Evolutionary conservation across 2,329 filamentous ascomycete genomes (phyloP).

Genomic region (Sphaerulina musiva): DNA sequence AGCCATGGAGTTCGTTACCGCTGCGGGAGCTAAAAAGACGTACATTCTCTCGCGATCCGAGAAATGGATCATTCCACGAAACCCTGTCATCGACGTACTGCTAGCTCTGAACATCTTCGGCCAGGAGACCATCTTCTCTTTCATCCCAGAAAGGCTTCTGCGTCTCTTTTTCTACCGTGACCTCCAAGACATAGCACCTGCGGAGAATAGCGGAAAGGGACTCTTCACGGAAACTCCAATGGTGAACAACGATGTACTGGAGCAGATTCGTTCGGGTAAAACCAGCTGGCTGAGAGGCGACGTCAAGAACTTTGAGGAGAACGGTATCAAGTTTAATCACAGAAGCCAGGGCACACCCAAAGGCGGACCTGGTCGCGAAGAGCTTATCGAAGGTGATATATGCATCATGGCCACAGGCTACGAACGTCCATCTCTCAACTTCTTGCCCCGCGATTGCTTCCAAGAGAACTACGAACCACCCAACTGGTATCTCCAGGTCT

Average conservation of each 20-base stretch:
- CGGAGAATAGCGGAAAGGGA: constrained; percentile 50
- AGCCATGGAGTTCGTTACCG: constrained; percentile 69
- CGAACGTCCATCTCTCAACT: constrained; percentile 64
- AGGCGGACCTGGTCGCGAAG: constrained; percentile 63
- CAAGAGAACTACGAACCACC: constrained; percentile 67
- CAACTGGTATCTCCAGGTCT: constrained; percentile 84
- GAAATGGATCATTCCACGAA: constrained; percentile 52
- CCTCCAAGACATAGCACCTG: constrained; percentile 64
- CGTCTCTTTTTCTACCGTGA: constrained; percentile 78
- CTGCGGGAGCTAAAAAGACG: constrained; percentile 59
- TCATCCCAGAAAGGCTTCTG: constrained; percentile 70
- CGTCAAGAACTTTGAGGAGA: constrained; percentile 58
- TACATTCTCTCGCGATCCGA: constrained; percentile 60
- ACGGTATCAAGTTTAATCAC: constrained; percentile 64
- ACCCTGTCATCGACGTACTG: constrained; percentile 65
- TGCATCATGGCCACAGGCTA: constrained; percentile 80
- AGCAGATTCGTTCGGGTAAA: constrained; percentile 63
- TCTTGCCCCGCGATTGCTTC: constrained; percentile 69
- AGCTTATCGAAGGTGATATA: constrained; percentile 64
- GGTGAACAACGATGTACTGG: constrained; percentile 73
- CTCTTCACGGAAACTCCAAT: constrained; percentile 81
- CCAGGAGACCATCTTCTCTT: constrained; percentile 62
- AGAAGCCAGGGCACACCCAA: constrained; percentile 64
- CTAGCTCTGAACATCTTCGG: constrained; percentile 74
- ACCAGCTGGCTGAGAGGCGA: constrained; percentile 79